These are phyloP conservation scores for Mycena haematopus DNA, from an alignment of 768 basidiomycete genomes.

Conservation along the genomic window DNA sequence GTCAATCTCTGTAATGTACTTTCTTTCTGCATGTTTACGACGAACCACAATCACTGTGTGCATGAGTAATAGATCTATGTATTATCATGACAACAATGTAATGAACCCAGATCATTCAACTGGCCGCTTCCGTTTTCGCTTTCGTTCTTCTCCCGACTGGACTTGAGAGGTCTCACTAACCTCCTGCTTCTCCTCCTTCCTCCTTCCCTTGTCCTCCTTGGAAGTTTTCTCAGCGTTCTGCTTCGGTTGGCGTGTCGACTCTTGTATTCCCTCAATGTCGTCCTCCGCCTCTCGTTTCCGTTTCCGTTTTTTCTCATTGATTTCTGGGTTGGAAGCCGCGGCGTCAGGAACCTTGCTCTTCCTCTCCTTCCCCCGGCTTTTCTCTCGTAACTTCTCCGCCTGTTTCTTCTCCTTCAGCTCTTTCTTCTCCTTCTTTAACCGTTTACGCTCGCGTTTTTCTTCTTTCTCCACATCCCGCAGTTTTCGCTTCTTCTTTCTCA, in stretches of 20 bases:
- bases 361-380: background rate
- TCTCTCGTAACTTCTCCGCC: too few relatives aligned
- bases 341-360: background rate
- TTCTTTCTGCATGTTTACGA: slow-evolving; percentile 20
- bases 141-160: background rate
- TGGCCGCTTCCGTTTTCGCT: slow-evolving; percentile 14
- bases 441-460: slow-evolving; percentile 28
- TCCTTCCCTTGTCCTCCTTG: slow-evolving; percentile 8
- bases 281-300: slow-evolving; percentile 22
- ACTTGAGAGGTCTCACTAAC: background rate
- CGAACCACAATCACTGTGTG: slow-evolving; percentile 2
- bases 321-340: background rate
- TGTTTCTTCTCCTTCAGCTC: slow-evolving; percentile 24
- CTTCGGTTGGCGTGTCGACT: slow-evolving; percentile 12
- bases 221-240: slow-evolving; percentile 12
- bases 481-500: slow-evolving; percentile 29
- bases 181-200: slow-evolving; percentile 32
- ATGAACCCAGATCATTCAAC: slow-evolving; percentile 5
- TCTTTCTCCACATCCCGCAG: slow-evolving; percentile 26
- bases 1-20: slow-evolving; percentile 22
- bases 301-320: slow-evolving; percentile 23
- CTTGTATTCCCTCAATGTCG: slow-evolving; percentile 15
- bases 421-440: slow-evolving; percentile 30
- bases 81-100: slow-evolving; percentile 13
- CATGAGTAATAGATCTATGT: slow-evolving; percentile 12